Conservation (phyloP, 176 grass and related monocot genomes). For the Bonia amplexicaulis region DNA sequence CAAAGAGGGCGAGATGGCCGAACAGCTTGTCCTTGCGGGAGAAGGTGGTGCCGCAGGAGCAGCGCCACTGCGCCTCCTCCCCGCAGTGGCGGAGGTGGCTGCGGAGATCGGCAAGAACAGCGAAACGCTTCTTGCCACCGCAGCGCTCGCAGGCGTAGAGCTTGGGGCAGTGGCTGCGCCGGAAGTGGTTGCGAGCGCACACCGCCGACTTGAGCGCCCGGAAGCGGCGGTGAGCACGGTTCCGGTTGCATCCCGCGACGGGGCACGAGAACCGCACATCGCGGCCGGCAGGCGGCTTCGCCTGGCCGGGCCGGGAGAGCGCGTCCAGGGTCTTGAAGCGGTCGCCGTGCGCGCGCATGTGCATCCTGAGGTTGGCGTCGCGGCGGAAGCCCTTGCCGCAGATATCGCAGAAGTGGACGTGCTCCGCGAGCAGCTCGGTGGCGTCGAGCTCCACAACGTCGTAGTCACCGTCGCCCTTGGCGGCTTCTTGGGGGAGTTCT, state of each 20-base stretch:
- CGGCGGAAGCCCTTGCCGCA: conserved; percentile 98
- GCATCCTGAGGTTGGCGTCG: conserved; percentile 97
- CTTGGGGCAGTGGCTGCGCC: conserved; percentile 96
- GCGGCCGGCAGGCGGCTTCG: conserved; percentile 21
- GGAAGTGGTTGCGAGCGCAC: conserved; percentile 91
- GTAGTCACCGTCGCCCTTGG: conserved; percentile 40
- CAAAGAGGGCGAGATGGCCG: conserved; percentile 82
- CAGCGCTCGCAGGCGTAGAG: conserved; percentile 76
- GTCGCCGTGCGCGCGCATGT: conserved; percentile 98
- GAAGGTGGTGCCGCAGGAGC: conserved; percentile 96
- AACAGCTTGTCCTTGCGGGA: conserved; percentile 99
- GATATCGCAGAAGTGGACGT: conserved; percentile 85
- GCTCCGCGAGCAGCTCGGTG: conserved; percentile 79
- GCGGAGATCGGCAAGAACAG: conserved; percentile 79
- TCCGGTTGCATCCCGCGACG: conserved; percentile 74
- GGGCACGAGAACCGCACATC: conserved; percentile 86
- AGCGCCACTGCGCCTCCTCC: conserved; percentile 73
- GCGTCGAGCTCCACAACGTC: conserved; percentile 86
- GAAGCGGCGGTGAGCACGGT: conserved; percentile 73
- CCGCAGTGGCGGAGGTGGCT: conserved; percentile 93
- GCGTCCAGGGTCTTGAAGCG: conserved; percentile 93
- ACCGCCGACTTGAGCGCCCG: conserved; percentile 85
- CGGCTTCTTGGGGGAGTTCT: conserved; percentile 18
- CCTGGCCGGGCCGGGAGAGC: conserved; percentile 64
- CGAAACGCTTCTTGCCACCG: conserved; percentile 83